These are phyloP conservation scores for Petunia secreta DNA, from an alignment of 257 asterid genomes.

Conservation along the genomic window DNA sequence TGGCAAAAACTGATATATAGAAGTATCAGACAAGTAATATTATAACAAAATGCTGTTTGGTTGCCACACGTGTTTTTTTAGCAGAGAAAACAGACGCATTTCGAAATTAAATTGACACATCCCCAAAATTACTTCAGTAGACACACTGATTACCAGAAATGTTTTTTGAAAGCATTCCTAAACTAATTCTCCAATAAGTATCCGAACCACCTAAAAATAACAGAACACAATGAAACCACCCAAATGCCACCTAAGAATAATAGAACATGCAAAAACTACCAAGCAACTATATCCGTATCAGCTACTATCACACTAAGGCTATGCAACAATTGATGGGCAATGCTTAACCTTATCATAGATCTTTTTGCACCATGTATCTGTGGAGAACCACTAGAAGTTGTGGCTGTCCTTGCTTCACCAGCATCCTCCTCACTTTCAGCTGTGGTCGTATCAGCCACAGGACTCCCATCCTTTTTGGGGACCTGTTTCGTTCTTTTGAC, in stretches of 20 bases:
- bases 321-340: not conserved
- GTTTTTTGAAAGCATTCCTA: not conserved
- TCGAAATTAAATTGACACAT: not conserved
- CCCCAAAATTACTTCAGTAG: not conserved
- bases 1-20: not conserved
- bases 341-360: constrained; percentile 77
- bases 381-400: constrained; percentile 76
- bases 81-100: not conserved
- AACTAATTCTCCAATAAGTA: not conserved
- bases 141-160: not conserved
- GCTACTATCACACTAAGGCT: constrained; percentile 1
- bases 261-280: not conserved
- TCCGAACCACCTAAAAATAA: constrained; percentile 10
- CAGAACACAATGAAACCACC: not conserved
- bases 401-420: constrained; percentile 54
- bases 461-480: constrained; percentile 66
- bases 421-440: constrained; percentile 77
- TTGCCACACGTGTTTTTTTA: not conserved
- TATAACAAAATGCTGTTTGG: constrained; percentile 1
- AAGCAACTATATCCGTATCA: not conserved
- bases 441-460: constrained; percentile 43
- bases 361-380: constrained; percentile 71
- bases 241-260: constrained; percentile 21
- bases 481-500: constrained; percentile 66
- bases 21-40: constrained; percentile 12